Percentiles rank a stretch among this genome's conserved stretches.
These are phyloP conservation scores for Filobasidium floriforme DNA, from an alignment of 768 basidiomycete species.

Conservation along the genomic window DNA sequence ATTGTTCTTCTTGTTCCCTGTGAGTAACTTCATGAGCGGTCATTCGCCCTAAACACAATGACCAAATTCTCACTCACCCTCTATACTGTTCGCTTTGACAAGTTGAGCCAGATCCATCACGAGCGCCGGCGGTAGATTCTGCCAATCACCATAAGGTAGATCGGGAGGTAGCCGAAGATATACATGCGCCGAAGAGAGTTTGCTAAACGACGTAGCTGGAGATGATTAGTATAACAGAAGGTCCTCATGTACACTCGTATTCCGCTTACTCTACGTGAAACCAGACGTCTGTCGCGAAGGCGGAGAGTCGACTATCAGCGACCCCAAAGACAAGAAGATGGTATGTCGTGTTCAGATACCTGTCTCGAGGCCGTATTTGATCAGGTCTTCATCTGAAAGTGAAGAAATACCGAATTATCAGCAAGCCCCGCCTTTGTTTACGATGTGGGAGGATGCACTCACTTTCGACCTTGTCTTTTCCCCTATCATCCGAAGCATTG, in stretches of 20 bases:
- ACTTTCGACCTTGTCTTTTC: slow-evolving; percentile 95
- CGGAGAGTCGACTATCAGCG: background rate
- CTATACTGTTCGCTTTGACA: slow-evolving; percentile 95
- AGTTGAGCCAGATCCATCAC: slow-evolving; percentile 83
- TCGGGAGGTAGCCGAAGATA: slow-evolving; percentile 78
- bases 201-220: slow-evolving; percentile 17
- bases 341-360: background rate
- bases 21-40: background rate
- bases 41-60: background rate
- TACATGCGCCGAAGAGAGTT: slow-evolving; percentile 87
- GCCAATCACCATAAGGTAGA: slow-evolving; percentile 62
- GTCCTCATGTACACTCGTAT: too few species aligned
- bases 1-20: slow-evolving; percentile 94
- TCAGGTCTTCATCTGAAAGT: slow-evolving; percentile 78
- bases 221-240: background rate
- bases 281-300: slow-evolving; percentile 47
- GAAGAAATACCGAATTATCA: background rate
- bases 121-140: slow-evolving; percentile 69
- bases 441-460: slow-evolving; percentile 36
- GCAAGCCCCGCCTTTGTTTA: background rate
- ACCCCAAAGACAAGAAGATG: too few species aligned
- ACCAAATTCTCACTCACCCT: slow-evolving; percentile 52
- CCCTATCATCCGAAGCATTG: slow-evolving; percentile 29
- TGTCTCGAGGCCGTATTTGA: slow-evolving; percentile 59
- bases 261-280: slow-evolving; percentile 74